These are phyloP conservation scores for Leucogyrophana mollusca DNA, from an alignment of 768 basidiomycete genomes.

Conservation along the genomic window DNA sequence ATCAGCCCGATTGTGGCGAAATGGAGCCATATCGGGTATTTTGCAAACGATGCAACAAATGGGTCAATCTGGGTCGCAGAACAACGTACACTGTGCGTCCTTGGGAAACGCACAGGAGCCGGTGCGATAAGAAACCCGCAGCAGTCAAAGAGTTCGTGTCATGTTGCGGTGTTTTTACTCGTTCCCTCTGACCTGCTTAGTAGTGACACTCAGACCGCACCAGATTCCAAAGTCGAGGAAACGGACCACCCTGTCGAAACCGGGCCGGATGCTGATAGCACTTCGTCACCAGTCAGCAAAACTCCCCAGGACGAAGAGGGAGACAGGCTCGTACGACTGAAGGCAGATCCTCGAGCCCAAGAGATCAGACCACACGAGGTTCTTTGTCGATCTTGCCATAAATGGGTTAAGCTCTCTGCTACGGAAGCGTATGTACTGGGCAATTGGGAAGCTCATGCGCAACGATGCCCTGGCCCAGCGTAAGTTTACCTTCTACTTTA, in stretches of 20 bases:
- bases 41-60: conserved; percentile 57
- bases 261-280: conserved; percentile 2
- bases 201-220: neutral
- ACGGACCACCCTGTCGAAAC: conserved; percentile 2
- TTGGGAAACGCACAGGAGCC: conserved; percentile 59
- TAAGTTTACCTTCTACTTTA: conserved; percentile 16
- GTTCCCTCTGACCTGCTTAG: conserved; percentile 5
- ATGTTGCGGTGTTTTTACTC: neutral
- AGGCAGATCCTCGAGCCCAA: conserved; percentile 51
- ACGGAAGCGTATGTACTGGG: conserved; percentile 36
- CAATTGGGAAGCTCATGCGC: conserved; percentile 58
- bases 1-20: conserved; percentile 56
- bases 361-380: conserved; percentile 50
- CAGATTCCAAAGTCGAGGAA: neutral
- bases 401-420: conserved; percentile 56
- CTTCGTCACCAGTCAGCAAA: conserved; percentile 6
- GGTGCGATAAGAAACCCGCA: conserved; percentile 45
- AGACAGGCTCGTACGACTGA: conserved; percentile 51
- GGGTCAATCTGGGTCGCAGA: conserved; percentile 54
- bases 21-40: conserved; percentile 58
- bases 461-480: conserved; percentile 44
- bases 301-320: conserved; percentile 30
- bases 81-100: conserved; percentile 56
- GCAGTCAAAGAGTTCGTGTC: conserved; percentile 27
- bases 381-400: conserved; percentile 59